Base-by-base conservation (phyloP, 352 stramenopile species). In the Pythium rhizo-oryzae region DNA sequence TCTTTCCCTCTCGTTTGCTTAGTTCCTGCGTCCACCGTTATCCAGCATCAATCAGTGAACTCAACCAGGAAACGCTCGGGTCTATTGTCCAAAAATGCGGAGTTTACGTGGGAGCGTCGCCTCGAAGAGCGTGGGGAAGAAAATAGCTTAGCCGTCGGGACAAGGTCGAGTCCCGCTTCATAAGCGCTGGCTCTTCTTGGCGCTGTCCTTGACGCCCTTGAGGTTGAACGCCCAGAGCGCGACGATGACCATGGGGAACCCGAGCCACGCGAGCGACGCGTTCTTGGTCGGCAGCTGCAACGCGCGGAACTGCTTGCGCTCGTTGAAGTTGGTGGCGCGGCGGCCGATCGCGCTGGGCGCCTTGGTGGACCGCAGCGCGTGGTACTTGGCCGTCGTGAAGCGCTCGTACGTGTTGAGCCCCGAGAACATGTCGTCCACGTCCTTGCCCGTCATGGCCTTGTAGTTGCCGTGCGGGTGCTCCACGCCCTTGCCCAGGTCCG, bases 331-430 rank as follows among this genome's bases (percentile, higher is more conserved):
- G 1, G 84, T 92, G 28, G 64, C 73, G 43, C 85, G 80, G 33
- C 85, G 76, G 21, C 85, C 85, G 44, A 93, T 89, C 11, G 80
- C 62, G 44, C 74, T 67, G 0, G 85, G 85, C 6, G 85, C 85
- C 13, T 81, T 65, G 53, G 76, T 64, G 23, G 84, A 91, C 7
- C 85, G 81, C 57, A 80, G 70, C 41, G 69, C 69, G 51, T 93
- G 76, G 67, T 90, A 93, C 62, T 93, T 71, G 18, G 85, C 85
- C 19, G 85, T 93, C 23, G 84, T 90, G 62, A 92, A 92, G 74
- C 85, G 85, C 60, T 92, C 84, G 65, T 84, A 90, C 47, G 75
- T 74, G 69, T 93, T 93, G 19, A 91, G 70, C 0, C 79, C 83
- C 0, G 79, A 81, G 35, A 93, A 91, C 80, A 93, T 90, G 33